Evolutionary conservation across 2,329 filamentous ascomycete species (phyloP), one percentile per base, ranked within the genome.

Genomic region (Neopestalotiopsis sp.): DNA sequence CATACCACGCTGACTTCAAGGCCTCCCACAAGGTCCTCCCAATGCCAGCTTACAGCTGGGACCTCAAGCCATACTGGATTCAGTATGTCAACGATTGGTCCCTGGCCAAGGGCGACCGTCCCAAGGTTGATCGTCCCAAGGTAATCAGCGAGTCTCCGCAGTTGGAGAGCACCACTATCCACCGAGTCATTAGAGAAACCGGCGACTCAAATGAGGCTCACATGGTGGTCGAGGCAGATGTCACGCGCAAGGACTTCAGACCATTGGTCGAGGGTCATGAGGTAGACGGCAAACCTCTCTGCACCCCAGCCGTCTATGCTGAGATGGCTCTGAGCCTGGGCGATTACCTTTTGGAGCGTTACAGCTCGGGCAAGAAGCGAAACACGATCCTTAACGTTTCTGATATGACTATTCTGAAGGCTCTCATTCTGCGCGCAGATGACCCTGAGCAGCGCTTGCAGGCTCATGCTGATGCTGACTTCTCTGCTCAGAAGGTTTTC

Each of bases 1-100:
- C 88, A 74, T 90, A 85, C 76, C 88, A 90, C 76, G 78, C 81
- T 38, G 81, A 86, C 65, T 90, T 89, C 78, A 84, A 87, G 70
- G 74, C 81, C 64, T 81, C 83, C 4, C 85, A 88, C 59, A 80
- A 85, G 68, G 80, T 91, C 32, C 79, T 90, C 34, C 77, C 83
- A 2, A 79, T 92, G 12, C 90, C 90, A 1, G 84, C 86, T 2
- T 92, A 91, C 77, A 83, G 81, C 12, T 92, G 89, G 79, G 88
- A 91, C 75, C 81, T 85, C 71, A 91, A 91, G 81, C 86, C 84
- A 69, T 91, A 91, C 70, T 81, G 78, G 77, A 74, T 80, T 12
- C 72, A 75, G 17, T 80, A 79, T 58, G 71, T 83, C 73, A 87
- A 89, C 74, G 87, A 91, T 79, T 91, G 88, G 87, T 86, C 84